Evolutionary conservation across 1,139 yeast genomes (phyloP), one percentile per base, ranked within the genome.

Genomic region (Sugiyamaella novakii): DNA sequence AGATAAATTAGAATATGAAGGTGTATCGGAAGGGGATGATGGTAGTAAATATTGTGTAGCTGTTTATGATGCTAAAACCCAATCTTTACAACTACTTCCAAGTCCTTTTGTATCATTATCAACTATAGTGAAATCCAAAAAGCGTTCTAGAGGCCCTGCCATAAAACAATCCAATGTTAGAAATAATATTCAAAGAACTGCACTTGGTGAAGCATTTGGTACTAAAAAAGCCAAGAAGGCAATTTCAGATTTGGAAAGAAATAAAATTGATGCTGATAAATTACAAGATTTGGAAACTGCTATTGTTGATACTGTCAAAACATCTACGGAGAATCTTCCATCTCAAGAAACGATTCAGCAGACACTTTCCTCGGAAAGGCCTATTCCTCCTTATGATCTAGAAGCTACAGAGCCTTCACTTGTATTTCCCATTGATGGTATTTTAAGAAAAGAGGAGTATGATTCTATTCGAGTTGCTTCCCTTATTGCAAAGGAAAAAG

Each of bases 181-280:
- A 81, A 83, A 53, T 58, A 68, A 75, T 35, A 73, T 74, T 11
- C 87, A 86, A 69, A 78, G 96, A 66, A 86, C 79, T 55, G 87
- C 87, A 2, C 77, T 92, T 62, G 98, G 98, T 64, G 92, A 88
- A 69, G 94, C 95, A 1, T 92, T 92, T 60, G 99, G 99, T 77
- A 91, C 98, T 54, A 88, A 87, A 71, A 91, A 84, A 71, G 97
- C 98, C 54, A 91, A 88, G 72, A 85, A 87, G 62, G 95, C 96
- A 31, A 87, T 94, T 64, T 74, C 80, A 46, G 91, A 84, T 65
- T 69, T 82, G 63, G 94, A 84, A 64, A 80, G 85, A 68, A 92
- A 92, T 70, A 78, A 85, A 63, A 83, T 92, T 64, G 97, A 92
- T 66, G 78, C 96, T 1, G 94, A 81, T 44, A 81, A 82, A 67